These are phyloP conservation scores for Abrus precatorius DNA, from an alignment of 306 rosid species.

Conservation along the genomic window DNA sequence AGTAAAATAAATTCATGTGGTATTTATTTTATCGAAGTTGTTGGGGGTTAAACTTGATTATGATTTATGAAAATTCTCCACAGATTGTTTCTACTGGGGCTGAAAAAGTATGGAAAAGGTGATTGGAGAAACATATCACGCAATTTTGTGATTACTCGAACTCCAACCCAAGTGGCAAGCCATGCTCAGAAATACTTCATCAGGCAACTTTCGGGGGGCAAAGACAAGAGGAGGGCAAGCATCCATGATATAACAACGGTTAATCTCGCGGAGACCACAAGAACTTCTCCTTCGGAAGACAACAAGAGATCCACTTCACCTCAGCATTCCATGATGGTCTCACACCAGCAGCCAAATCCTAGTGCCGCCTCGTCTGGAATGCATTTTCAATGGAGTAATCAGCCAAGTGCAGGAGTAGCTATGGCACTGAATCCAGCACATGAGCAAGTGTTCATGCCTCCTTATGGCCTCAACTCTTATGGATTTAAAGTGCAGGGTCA, in stretches of 20 bases:
- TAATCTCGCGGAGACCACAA: slow-evolving; percentile 64
- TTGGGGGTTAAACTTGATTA: slow-evolving; percentile 31
- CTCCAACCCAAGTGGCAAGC: slow-evolving; percentile 97
- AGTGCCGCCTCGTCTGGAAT: slow-evolving; percentile 40
- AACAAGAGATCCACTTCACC: slow-evolving; percentile 63
- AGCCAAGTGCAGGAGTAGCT: slow-evolving; percentile 54
- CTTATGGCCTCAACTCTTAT: slow-evolving; percentile 63
- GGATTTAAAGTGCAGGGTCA: slow-evolving; percentile 69
- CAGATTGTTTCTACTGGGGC: slow-evolving; percentile 86
- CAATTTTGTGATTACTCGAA: slow-evolving; percentile 75
- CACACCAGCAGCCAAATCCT: slow-evolving; percentile 48
- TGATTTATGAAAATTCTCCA: slow-evolving; percentile 32
- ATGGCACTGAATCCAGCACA: slow-evolving; percentile 56
- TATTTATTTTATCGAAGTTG: background rate
- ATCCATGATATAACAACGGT: slow-evolving; percentile 97
- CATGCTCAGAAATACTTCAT: slow-evolving; percentile 98
- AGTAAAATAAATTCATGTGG: background rate
- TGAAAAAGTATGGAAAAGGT: slow-evolving; percentile 89
- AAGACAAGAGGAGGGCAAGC: slow-evolving; percentile 94
- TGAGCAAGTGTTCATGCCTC: slow-evolving; percentile 63
- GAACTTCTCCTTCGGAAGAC: slow-evolving; percentile 60
- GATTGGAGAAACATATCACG: slow-evolving; percentile 97
- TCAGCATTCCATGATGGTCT: slow-evolving; percentile 49
- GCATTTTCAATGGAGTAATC: slow-evolving; percentile 74
- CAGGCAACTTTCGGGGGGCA: slow-evolving; percentile 84